These are phyloP conservation scores for Breynia disticha DNA, from an alignment of 441 rosid species.

Conservation along the genomic window DNA sequence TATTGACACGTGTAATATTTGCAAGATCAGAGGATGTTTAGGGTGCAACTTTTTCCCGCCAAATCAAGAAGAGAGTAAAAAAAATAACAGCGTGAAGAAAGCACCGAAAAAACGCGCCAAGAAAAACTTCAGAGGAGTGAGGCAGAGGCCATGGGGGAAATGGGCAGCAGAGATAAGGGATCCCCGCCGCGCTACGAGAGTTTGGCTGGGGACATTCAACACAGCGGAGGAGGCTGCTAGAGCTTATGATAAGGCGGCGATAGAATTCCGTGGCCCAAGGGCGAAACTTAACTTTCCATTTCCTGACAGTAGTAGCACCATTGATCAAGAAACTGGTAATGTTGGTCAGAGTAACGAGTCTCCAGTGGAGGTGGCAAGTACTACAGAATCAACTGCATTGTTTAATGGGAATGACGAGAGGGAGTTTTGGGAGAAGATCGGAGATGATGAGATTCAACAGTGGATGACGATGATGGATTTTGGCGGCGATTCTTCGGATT, in stretches of 20 bases:
- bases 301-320: constrained; percentile 21
- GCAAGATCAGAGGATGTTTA: constrained; percentile 55
- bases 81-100: background rate
- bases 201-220: constrained; percentile 84
- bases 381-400: background rate
- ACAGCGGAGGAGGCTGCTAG: constrained; percentile 87
- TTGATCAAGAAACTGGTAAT: background rate
- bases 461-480: constrained; percentile 37
- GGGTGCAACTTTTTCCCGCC: constrained; percentile 71
- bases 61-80: constrained; percentile 24
- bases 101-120: constrained; percentile 25
- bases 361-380: background rate
- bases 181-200: constrained; percentile 56
- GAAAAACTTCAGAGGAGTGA: constrained; percentile 82
- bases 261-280: constrained; percentile 84
- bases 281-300: constrained; percentile 83
- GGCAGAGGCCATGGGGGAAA: constrained; percentile 96
- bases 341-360: background rate
- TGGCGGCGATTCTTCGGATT: constrained; percentile 33
- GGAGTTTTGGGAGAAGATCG: constrained; percentile 21
- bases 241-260: constrained; percentile 79
- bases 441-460: constrained; percentile 29
- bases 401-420: too few relatives aligned
- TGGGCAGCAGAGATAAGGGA: constrained; percentile 95
- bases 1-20: constrained; percentile 47